A percentile compares a stretch with the other conserved stretches of the same genome.
Evolutionary conservation across 2,329 filamentous ascomycete genomes (phyloP).

Genomic region (Alternaria triticina): DNA sequence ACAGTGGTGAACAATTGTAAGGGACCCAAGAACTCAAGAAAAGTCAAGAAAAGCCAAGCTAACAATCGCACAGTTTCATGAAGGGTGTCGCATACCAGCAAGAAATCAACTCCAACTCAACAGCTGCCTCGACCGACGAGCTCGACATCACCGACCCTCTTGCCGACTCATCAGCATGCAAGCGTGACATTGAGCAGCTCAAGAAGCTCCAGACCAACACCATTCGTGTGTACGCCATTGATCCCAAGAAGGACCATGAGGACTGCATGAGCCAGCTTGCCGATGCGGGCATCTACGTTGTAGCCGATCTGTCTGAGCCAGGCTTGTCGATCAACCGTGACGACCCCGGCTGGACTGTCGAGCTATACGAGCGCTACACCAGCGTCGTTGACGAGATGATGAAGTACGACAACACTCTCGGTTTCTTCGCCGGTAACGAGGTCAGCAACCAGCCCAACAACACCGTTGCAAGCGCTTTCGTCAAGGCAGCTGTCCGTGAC

Average conservation of each 20-base stretch:
- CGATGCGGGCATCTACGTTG: conserved; percentile 90
- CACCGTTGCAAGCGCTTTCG: conserved; percentile 87
- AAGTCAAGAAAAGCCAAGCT: conserved; percentile 12
- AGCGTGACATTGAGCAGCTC: conserved; percentile 85
- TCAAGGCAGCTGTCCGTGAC: conserved; percentile 97
- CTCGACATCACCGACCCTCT: conserved; percentile 81
- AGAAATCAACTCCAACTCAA: conserved; percentile 65
- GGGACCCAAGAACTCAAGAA: conserved; percentile 2
- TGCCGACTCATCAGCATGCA: conserved; percentile 72
- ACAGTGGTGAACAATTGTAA: conserved; percentile 73
- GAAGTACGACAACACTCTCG: conserved; percentile 88
- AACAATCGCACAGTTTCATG: conserved; percentile 67
- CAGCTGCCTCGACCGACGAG: conserved; percentile 56
- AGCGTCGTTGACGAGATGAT: conserved; percentile 80
- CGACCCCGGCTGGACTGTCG: conserved; percentile 77
- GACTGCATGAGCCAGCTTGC: conserved; percentile 84
- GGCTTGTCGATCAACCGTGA: conserved; percentile 83
- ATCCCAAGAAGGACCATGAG: conserved; percentile 78
- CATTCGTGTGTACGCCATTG: conserved; percentile 92
- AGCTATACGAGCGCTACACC: conserved; percentile 81
- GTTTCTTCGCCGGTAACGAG: conserved; percentile 99
- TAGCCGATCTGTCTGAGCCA: conserved; percentile 88
- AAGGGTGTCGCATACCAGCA: conserved; percentile 94
- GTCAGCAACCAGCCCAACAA: conserved; percentile 89
- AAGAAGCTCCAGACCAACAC: conserved; percentile 78